Evolutionary conservation across 495 filamentous ascomycete species (phyloP).

Genomic region (Xylaria curta): DNA sequence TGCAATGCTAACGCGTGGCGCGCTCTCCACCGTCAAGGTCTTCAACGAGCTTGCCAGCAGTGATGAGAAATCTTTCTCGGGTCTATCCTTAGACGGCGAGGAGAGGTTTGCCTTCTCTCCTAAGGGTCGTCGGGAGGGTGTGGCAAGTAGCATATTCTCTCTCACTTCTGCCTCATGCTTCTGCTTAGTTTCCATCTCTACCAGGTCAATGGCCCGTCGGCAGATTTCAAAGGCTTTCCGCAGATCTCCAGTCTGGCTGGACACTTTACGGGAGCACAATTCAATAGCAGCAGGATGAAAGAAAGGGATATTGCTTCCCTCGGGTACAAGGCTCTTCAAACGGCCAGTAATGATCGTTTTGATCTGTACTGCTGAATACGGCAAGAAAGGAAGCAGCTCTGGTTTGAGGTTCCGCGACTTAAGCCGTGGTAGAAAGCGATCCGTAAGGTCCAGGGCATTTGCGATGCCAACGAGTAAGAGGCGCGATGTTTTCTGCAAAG

Average conservation of each 20-base stretch:
- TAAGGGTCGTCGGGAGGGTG: conserved; percentile 51
- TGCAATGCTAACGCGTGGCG: conserved; percentile 85
- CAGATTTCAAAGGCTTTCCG: conserved; percentile 95
- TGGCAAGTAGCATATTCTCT: conserved; percentile 56
- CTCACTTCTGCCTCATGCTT: conserved; percentile 63
- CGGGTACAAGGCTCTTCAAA: conserved; percentile 71
- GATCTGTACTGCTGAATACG: conserved; percentile 91
- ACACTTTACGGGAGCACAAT: conserved; percentile 91
- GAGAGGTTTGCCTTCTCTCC: conserved; percentile 54
- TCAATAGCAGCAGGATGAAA: conserved; percentile 92
- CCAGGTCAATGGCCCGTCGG: conserved; percentile 84
- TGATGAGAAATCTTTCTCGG: conserved; percentile 37
- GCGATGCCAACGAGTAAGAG: conserved; percentile 91
- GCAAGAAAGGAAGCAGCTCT: conserved; percentile 86
- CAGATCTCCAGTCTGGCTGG: conserved; percentile 90
- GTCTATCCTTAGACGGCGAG: conserved; percentile 57
- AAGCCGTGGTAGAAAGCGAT: conserved; percentile 90
- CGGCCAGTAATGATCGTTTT: conserved; percentile 83
- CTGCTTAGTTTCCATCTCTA: conserved; percentile 80
- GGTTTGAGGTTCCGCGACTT: conserved; percentile 92
- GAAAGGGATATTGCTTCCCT: conserved; percentile 76
- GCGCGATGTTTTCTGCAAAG: conserved; percentile 75
- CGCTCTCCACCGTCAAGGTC: conserved; percentile 70
- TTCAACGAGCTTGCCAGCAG: conserved; percentile 58
- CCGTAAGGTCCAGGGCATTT: conserved; percentile 94